phyloP scores from a whole-genome alignment of 169 alveolate genomes.

The Plasmodium billcollinsi region DNA sequence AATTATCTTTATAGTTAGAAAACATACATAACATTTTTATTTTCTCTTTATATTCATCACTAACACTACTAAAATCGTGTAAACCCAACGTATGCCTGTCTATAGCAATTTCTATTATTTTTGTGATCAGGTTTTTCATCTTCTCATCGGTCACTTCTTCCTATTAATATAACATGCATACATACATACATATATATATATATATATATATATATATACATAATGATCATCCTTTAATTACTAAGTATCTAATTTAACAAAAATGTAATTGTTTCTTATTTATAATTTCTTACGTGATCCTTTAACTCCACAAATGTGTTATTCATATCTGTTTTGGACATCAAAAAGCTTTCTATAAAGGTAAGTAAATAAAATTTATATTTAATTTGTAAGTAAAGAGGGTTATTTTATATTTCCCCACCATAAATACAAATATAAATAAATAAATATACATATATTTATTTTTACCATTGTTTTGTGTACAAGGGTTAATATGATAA shows the following conservation, averaged over 20 bases:
- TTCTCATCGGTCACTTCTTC: conserved; percentile 25
- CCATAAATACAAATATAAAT: conserved; percentile 3
- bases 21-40: conserved; percentile 47
- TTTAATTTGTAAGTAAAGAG: too few relatives aligned
- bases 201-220: not conserved
- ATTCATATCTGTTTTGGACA: conserved; percentile 1
- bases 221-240: too few relatives aligned
- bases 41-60: conserved; percentile 28
- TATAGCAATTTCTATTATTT: conserved; percentile 15
- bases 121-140: not conserved
- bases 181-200: not conserved
- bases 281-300: conserved; percentile 16
- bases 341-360: conserved; percentile 23
- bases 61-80: not conserved
- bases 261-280: not conserved
- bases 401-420: too few relatives aligned
- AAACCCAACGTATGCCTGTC: not conserved
- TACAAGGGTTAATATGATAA: conserved; percentile 22
- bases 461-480: not conserved
- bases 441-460: not conserved
- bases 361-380: too few relatives aligned
- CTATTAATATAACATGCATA: not conserved
- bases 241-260: too few relatives aligned
- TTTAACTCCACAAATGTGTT: conserved; percentile 34
- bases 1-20: conserved; percentile 42